phyloP scores from a whole-genome alignment of 1,284 basidiomycete species.

The Volvariella surrecta region DNA sequence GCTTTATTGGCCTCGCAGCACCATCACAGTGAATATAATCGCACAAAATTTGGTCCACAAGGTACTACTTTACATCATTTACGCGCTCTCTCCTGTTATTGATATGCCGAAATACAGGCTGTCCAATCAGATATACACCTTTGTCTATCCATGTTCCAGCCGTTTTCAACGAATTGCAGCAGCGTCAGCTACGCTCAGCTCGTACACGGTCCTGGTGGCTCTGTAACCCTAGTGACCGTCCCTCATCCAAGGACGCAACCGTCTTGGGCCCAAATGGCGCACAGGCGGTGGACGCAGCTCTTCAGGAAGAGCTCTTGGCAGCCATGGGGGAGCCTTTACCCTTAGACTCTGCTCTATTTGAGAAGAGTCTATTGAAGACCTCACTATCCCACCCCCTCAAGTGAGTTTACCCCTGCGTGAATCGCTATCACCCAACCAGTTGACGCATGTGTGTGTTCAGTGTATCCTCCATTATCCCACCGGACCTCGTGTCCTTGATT shows the following conservation, averaged over 20 bases:
- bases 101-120: slow-evolving; percentile 29
- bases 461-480: slow-evolving; percentile 59
- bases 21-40: slow-evolving; percentile 72
- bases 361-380: slow-evolving; percentile 45
- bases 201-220: slow-evolving; percentile 48
- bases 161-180: slow-evolving; percentile 50
- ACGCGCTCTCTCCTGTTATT: too few relatives aligned
- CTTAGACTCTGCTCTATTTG: slow-evolving; percentile 11
- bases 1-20: slow-evolving; percentile 68
- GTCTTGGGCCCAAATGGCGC: slow-evolving; percentile 21
- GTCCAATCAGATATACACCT: slow-evolving; percentile 55
- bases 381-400: slow-evolving; percentile 82
- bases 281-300: slow-evolving; percentile 14
- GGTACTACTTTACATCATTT: slow-evolving; percentile 32
- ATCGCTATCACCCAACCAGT: slow-evolving; percentile 8
- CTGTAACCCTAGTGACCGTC: slow-evolving; percentile 10
- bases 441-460: slow-evolving; percentile 24
- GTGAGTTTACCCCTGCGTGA: slow-evolving; percentile 29
- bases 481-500: slow-evolving; percentile 46
- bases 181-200: slow-evolving; percentile 45
- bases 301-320: slow-evolving; percentile 41
- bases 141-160: slow-evolving; percentile 64
- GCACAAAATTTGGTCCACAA: slow-evolving; percentile 63
- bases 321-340: slow-evolving; percentile 38
- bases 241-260: slow-evolving; percentile 1